Base-by-base conservation (phyloP, 1,284 basidiomycete genomes). In the Uromyces viciae-fabae region DNA sequence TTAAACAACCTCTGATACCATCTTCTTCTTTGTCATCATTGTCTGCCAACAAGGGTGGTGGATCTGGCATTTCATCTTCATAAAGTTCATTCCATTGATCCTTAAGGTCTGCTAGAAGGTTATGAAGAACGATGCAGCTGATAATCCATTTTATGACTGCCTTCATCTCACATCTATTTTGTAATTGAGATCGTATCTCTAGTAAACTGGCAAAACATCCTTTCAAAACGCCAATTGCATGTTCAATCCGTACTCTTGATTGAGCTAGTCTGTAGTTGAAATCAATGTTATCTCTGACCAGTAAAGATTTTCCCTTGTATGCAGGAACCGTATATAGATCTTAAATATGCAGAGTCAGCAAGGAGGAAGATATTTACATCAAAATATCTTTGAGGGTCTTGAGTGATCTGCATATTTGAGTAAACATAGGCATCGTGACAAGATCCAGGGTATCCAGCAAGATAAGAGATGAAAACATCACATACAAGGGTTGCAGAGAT, bases 151-250 rank as follows among this genome's bases (percentile, higher is more conserved):
- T 38, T 25, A 68, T 7, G 3, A 5, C 15, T 68, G 9, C 38
- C 11, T 68, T 68, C 33, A 40, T 4, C 42, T 68, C 28, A 25
- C 42, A 9, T 62, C 31, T n/a, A 33, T 11, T 14, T 19, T 38
- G n/a, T 25, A 68, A 4, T 38, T 43, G 68, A 3, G 43, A 14
- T 56, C 43, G 14, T 11, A 72, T 72, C 36, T 72, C 69, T 28
- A 19, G 28, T 2, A 72, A 42, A 31, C 25, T 52, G 22, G 43
- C 3, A 38, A 72, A 72, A 49, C 33, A n/a, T 7, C 69, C 69
- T 52, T 72, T 72, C 3, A 72, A 28, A 33, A 72, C 52, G 1
- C 69, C 69, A 66, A 66, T 66, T 9, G 64, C 64, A 43, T 66
- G 64, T 42, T 66, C 64, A 42, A 66, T 66, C 22, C 52, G 2